A percentile compares a stretch with the other conserved stretches of the same genome.
These are phyloP conservation scores for Colletotrichum cereale DNA, from an alignment of 2,329 filamentous ascomycete genomes.

Conservation along the genomic window DNA sequence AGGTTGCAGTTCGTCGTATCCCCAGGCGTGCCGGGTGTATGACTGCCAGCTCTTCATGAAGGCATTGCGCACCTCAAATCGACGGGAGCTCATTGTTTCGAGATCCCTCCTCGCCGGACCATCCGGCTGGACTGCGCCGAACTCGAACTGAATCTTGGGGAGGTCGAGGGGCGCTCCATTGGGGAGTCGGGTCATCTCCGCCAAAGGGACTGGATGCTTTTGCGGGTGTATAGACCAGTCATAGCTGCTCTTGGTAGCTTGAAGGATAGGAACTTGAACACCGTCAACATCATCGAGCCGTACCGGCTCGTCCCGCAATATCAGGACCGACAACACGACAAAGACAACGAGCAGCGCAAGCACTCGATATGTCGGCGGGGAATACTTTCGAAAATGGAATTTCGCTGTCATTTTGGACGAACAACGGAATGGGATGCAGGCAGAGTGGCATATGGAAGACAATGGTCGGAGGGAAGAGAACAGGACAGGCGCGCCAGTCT, in stretches of 20 bases:
- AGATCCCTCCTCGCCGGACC: constrained; percentile 47
- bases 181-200: constrained; percentile 41
- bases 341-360: constrained; percentile 34
- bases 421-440: neutral
- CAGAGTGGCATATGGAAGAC: constrained; percentile 7
- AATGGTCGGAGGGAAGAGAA: neutral
- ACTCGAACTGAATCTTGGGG: constrained; percentile 37
- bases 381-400: constrained; percentile 34
- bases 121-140: constrained; percentile 27
- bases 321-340: constrained; percentile 21
- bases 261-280: neutral
- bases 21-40: constrained; percentile 60
- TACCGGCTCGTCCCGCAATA: constrained; percentile 19
- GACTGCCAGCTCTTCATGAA: constrained; percentile 56
- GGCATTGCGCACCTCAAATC: constrained; percentile 48
- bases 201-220: constrained; percentile 37
- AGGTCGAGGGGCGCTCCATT: constrained; percentile 22
- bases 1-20: constrained; percentile 60
- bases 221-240: constrained; percentile 43
- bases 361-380: constrained; percentile 35
- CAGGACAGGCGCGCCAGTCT: constrained; percentile 19
- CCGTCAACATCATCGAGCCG: neutral
- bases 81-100: constrained; percentile 52
- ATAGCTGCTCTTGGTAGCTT: constrained; percentile 40
- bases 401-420: constrained; percentile 34